Evolutionary conservation across 2,329 filamentous ascomycete species (phyloP).

Genomic region (Alternaria hordeiaustralica): DNA sequence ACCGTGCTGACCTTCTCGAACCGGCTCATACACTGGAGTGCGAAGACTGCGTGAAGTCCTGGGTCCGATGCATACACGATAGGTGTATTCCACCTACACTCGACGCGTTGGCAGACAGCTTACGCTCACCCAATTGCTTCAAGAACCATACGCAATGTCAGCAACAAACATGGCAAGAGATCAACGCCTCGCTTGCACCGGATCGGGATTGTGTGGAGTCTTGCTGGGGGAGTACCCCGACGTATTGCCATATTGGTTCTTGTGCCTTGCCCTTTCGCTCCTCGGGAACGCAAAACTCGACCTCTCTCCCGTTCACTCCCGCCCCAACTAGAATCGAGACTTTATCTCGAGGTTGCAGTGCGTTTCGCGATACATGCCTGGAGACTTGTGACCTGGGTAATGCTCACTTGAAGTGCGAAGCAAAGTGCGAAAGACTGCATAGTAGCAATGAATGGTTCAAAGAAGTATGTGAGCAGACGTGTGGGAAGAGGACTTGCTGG

Average conservation of each 20-base stretch:
- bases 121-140: background rate
- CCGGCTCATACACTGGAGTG: background rate
- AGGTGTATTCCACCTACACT: background rate
- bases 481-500: background rate
- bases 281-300: too few species aligned
- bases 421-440: background rate
- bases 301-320: too few species aligned
- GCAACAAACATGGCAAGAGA: background rate
- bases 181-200: background rate
- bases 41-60: background rate
- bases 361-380: background rate
- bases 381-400: background rate
- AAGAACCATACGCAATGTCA: background rate
- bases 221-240: background rate
- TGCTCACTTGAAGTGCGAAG: background rate
- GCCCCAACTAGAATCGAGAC: too few species aligned
- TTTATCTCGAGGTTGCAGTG: background rate
- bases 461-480: background rate
- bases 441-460: background rate
- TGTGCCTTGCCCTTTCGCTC: background rate
- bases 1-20: background rate
- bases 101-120: background rate
- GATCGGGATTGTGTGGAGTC: background rate
- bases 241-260: background rate
- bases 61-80: background rate